Base-by-base conservation (phyloP, 2,329 filamentous ascomycete genomes). In the Pseudogymnoascus sp. region DNA sequence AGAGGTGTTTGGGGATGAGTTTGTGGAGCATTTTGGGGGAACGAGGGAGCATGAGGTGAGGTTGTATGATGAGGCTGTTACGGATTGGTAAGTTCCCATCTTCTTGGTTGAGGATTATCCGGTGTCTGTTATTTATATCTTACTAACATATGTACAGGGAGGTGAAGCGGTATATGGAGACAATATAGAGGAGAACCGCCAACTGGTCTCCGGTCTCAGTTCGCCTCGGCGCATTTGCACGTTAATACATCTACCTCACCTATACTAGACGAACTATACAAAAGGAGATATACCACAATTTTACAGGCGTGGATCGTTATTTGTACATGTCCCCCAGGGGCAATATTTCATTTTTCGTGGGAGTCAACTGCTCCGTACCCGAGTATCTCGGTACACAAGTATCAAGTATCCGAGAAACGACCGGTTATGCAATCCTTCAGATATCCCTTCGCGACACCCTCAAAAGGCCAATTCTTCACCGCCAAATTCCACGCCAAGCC, bases 1-100 rank as follows among this genome's bases (percentile, higher is more conserved):
- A 63, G 90, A 97, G 73, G 90, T 96, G 0, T 90, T 99, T 75
- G 94, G 94, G 0, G 89, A 97, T 74, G 90, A 88, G 7, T 99
- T 99, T 76, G 94, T 99, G 2, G 92, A 97, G 14, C 94, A 97
- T 75, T 99, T 88, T 78, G 91, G 88, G 11, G 94, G 94, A 14
- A 96, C 93, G 16, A 84, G 94, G 67, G 88, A 96, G 74, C 92
- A 99, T 75, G 94, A 99, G 77, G 83, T 94, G 64, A 80, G 90
- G 65, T 77, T 96, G 18, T 99, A 90, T 89, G 92, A 97, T 70
- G 93, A 97, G 75, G 92, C 92, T 1, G 93, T 97, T 5, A 97
- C 94, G 18, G 94, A 97, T 75, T 97, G 93, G 92, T 93, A 81
- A 75, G 81, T 91, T 33, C 6, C 10, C 5, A 4, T 33, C 8